phyloP scores from a whole-genome alignment of 768 basidiomycete species.

The Dioszegia hungarica region DNA sequence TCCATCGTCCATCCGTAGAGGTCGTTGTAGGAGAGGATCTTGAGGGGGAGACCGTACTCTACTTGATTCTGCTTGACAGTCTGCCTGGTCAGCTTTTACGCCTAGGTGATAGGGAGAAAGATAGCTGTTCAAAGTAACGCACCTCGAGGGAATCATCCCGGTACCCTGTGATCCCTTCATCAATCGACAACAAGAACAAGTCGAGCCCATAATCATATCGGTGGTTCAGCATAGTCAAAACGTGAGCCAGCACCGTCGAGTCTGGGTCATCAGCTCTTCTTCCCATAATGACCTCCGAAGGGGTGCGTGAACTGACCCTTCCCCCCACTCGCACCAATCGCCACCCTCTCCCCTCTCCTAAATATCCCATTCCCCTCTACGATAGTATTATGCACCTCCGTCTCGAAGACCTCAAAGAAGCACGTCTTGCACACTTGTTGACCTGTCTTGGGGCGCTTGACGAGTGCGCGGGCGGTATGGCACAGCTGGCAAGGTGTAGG shows the following conservation, averaged over 20 bases:
- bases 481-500: slow-evolving; percentile 76
- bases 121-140: too few relatives aligned
- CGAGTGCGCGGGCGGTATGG: slow-evolving; percentile 68
- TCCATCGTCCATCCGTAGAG: slow-evolving; percentile 99
- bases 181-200: slow-evolving; percentile 88
- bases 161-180: slow-evolving; percentile 98
- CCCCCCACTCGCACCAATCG: slow-evolving; percentile 96
- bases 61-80: slow-evolving; percentile 95
- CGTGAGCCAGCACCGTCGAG: slow-evolving; percentile 94
- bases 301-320: slow-evolving; percentile 63
- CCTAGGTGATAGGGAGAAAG: too few relatives aligned
- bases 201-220: slow-evolving; percentile 88
- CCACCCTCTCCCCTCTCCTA: slow-evolving; percentile 81
- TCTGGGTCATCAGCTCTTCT: slow-evolving; percentile 54
- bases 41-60: slow-evolving; percentile 90
- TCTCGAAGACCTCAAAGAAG: slow-evolving; percentile 88
- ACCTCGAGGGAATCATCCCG: slow-evolving; percentile 96
- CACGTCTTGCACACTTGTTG: slow-evolving; percentile 96
- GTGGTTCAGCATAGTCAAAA: slow-evolving; percentile 92
- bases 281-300: neutral
- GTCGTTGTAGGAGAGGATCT: slow-evolving; percentile 92
- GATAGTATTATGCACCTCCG: slow-evolving; percentile 96
- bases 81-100: slow-evolving; percentile 51
- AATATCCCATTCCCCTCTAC: slow-evolving; percentile 69
- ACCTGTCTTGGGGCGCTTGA: slow-evolving; percentile 93